Evolutionary conservation across 371 early-diverging fungal genomes (phyloP), one percentile per base, ranked within the genome.

Genomic region (Mortierella sp.): DNA sequence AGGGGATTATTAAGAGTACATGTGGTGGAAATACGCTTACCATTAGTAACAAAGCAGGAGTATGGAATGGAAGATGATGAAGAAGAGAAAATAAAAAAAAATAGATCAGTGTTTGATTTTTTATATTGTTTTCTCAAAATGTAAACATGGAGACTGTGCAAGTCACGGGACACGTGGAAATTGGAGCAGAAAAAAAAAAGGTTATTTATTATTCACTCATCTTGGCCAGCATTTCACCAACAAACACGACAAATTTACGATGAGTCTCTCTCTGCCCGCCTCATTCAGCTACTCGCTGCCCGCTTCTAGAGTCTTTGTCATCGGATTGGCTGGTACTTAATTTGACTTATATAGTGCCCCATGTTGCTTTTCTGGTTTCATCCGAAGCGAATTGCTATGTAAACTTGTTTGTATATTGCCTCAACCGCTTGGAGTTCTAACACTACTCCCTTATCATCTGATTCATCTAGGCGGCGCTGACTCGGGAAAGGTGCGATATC

Each of bases 381-480:
- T 32, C 54, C 52, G 37, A 65, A 30, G n/a, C 54, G 54, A 30
- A 30, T 30, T 30, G 4, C 45, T 18, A 35, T 39, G 2, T 51
- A 26, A 16, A n/a, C 65, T 58, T n/a, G 57, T 24, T 58, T n/a
- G 57, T 24, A 35, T 30, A 20, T 49, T 49, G 20, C n/a, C 49
- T 16, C 49, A 20, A 20, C n/a, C 16, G 16, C 6, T 20, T 49
- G 5, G 49, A 49, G 49, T 20, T 49, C 49, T 49, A 49, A 49
- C 49, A 55, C 28, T 55, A 24, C 6, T 8, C 18, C 26, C 3
- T 28, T 18, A 1, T 49, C 8, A 55, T 62, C 9, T 58, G 10
- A 40, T 22, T 54, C n/a, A 49, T 24, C 35, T 71, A 79, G 81
- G 81, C 32, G 81, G 81, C 26, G 81, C 81, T 24, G 81, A 80